phyloP scores from a whole-genome alignment of 2,329 filamentous ascomycete genomes.

The Meredithiella fracta region DNA sequence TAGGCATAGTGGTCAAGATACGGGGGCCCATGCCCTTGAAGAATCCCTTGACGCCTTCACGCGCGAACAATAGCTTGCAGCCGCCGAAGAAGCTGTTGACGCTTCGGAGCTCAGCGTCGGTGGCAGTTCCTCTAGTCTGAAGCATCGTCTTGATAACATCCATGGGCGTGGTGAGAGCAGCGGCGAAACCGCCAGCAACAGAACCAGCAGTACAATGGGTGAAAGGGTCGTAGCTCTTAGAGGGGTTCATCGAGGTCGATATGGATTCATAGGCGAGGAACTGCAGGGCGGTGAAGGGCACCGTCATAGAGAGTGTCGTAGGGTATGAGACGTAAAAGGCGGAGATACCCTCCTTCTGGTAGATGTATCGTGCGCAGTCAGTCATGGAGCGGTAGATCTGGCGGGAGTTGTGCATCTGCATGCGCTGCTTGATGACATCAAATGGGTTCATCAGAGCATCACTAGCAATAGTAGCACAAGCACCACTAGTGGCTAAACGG shows the following conservation, averaged over 20 bases:
- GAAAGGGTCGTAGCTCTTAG: slow-evolving; percentile 71
- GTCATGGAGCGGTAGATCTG: slow-evolving; percentile 68
- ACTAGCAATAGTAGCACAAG: slow-evolving; percentile 87
- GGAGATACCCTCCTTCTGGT: slow-evolving; percentile 68
- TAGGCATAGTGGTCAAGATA: slow-evolving; percentile 93
- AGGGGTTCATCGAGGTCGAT: slow-evolving; percentile 81
- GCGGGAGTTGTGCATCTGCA: slow-evolving; percentile 94
- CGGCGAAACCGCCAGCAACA: slow-evolving; percentile 81
- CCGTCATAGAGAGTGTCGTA: slow-evolving; percentile 94
- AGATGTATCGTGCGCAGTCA: slow-evolving; percentile 79
- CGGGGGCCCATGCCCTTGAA: slow-evolving; percentile 84
- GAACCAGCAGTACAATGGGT: slow-evolving; percentile 90
- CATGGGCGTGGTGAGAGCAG: slow-evolving; percentile 85
- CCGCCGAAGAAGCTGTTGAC: slow-evolving; percentile 70
- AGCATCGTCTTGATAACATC: slow-evolving; percentile 97
- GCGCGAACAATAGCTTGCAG: slow-evolving; percentile 62
- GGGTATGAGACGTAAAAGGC: slow-evolving; percentile 98
- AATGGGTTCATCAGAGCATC: slow-evolving; percentile 99
- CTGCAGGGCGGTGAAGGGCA: slow-evolving; percentile 91
- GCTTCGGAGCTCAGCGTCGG: slow-evolving; percentile 65
- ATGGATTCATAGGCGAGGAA: slow-evolving; percentile 97
- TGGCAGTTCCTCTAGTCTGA: slow-evolving; percentile 75
- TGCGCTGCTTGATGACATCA: slow-evolving; percentile 98
- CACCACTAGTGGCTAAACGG: slow-evolving; percentile 65
- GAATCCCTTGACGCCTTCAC: slow-evolving; percentile 75